Base-by-base conservation (phyloP, 2,329 filamentous ascomycete species). In the Cadophora sp. region DNA sequence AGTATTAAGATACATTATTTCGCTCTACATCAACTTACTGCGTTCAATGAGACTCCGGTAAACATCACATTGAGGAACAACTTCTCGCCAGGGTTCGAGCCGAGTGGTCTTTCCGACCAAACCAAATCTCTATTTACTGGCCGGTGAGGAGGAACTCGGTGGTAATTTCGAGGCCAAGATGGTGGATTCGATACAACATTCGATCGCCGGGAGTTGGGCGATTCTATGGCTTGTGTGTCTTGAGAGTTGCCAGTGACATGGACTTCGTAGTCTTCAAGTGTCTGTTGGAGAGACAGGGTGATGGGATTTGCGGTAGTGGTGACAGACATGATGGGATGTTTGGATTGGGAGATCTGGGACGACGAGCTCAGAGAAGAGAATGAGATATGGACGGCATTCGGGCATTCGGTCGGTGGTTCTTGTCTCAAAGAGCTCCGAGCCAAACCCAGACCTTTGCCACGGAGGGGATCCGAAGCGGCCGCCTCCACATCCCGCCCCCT, bases 61-160 rank as follows among this genome's bases (percentile, higher is more conserved):
- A 85, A 83, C 83, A 86, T 86, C 0, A 82, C 75, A 22, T 77
- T 74, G 20, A 87, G 78, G 71, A 87, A 85, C 7, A 77, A 78
- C 50, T 75, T 75, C 72, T 86, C 84, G 6, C 78, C 75, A 1
- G 69, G 70, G 71, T 81, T 84, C n/a, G 73, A 74, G 47, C 81
- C 83, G 0, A 79, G 79, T 3, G 81, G 76, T n/a, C 84, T 73
- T 60, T 81, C 75, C 3, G 73, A 76, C 59, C 78, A 75, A 68
- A 83, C 79, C 7, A 83, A 73, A 45, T 81, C 72, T 3, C 75
- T 78, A 64, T 84, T 82, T 0, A 82, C 73, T 0, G 83, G 83
- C 14, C 83, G 77, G 69, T 84, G 81, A 0, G 77, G 69, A 2
- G 84, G 84, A 1, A 86, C 77, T 41, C 83, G 78, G 53, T 81